Evolutionary conservation across 2,329 filamentous ascomycete genomes (phyloP), one percentile per base, ranked within the genome.

Genomic region (Cordyceps farinosa): DNA sequence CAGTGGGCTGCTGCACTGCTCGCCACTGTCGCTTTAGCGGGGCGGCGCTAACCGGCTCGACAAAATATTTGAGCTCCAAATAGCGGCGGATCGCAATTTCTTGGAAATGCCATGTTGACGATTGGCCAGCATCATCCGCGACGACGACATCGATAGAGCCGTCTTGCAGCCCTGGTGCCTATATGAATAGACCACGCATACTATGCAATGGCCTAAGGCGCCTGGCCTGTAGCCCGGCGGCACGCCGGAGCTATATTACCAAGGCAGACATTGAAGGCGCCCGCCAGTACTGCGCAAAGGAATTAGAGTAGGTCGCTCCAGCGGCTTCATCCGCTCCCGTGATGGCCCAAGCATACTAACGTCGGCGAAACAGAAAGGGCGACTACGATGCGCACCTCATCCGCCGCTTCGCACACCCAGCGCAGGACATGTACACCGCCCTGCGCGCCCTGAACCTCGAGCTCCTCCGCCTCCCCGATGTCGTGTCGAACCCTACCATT

Each of bases 381-480:
- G 95, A 99, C 76, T 89, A 92, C 62, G 91, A 96, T 66, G 92
- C 95, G 17, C 91, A 92, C 73, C 84, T 95, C 42, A 86, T 97
- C 65, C 88, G 91, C 67, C 89, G 91, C 65, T 97, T 97, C 77
- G 85, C 92, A 1, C 80, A 80, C 3, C 82, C 88, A 36, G 84
- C 89, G 13, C 88, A 87, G 70, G 88, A 96, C 76, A 89, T 91
- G 68, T 97, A 98, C 77, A 85, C 96, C 69, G 92, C 93, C 64
- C 87, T 99, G 64, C 90, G 94, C 66, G 90, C 93, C 57, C 87
- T 99, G 75, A 99, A 99, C 73, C 84, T 98, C 70, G 94, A 97
- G 75, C 85, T 97, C 65, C 91, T 94, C 51, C 86, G 91, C 63
- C 90, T 98, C 66, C 92, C 95, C 63, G 94, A 98, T 76, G 87